Conservation (phyloP, 1,284 basidiomycete species). For the Grifola frondosa region DNA sequence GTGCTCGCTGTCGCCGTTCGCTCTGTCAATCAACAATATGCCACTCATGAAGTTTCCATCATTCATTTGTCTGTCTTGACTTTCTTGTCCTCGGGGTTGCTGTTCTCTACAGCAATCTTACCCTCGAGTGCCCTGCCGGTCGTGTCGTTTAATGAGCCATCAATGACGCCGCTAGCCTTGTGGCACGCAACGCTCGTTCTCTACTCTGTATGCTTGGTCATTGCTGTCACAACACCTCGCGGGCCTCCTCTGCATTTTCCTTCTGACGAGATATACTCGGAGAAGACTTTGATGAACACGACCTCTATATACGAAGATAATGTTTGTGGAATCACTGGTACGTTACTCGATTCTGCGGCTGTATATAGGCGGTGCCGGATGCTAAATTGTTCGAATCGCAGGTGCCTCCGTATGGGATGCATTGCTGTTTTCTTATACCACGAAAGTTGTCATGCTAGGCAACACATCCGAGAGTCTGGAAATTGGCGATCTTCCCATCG, state of each 20-base stretch:
- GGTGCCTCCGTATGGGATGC: constrained; percentile 50
- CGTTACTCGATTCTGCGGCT: too few relatives aligned
- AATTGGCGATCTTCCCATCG: constrained; percentile 82
- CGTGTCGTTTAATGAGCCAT: constrained; percentile 5
- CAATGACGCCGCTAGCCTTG: constrained; percentile 34
- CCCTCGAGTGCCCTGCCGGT: constrained; percentile 50
- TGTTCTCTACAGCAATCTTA: constrained; percentile 53
- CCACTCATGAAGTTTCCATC: constrained; percentile 60
- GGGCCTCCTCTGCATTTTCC: constrained; percentile 78
- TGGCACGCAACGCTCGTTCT: constrained; percentile 52
- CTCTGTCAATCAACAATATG: constrained; percentile 53
- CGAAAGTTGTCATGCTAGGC: constrained; percentile 81
- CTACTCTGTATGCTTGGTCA: constrained; percentile 46
- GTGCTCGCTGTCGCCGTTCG: constrained; percentile 50
- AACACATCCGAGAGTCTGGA: constrained; percentile 73
- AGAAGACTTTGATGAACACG: constrained; percentile 58
- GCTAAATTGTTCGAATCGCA: constrained; percentile 2
- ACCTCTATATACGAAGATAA: constrained; percentile 63
- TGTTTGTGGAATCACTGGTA: constrained; percentile 59
- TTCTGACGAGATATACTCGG: constrained; percentile 68
- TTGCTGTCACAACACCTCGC: constrained; percentile 61
- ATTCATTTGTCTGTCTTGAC: constrained; percentile 66
- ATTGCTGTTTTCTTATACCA: constrained; percentile 80
- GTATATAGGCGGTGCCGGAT: too few relatives aligned
- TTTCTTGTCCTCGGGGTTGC: constrained; percentile 49